Percentiles rank a stretch among this genome's conserved stretches.
Evolutionary conservation across 768 basidiomycete species (phyloP).

Genomic region (Infundibulicybe gibba): DNA sequence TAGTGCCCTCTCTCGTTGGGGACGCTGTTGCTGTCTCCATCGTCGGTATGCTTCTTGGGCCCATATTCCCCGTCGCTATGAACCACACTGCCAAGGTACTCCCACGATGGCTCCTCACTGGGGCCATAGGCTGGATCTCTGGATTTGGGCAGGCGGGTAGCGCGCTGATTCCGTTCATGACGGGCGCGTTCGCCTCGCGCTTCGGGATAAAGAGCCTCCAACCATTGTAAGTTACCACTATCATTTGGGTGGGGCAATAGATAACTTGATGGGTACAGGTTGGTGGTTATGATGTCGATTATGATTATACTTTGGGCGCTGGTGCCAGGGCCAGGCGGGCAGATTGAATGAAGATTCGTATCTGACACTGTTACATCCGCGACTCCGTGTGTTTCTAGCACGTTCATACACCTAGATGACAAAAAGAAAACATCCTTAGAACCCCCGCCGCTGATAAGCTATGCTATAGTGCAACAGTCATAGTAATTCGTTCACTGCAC

Average conservation of each 20-base stretch:
- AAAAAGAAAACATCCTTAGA: no score
- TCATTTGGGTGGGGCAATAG: neutral
- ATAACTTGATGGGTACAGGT: constrained; percentile 21
- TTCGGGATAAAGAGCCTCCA: constrained; percentile 60
- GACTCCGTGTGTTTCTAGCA: no score
- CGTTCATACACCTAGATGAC: no score
- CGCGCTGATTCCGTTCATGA: constrained; percentile 70
- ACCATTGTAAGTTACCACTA: constrained; percentile 46
- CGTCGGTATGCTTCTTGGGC: constrained; percentile 68
- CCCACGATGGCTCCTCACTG: constrained; percentile 65
- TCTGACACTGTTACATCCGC: no score
- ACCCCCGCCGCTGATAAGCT: no score
- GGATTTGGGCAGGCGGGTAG: constrained; percentile 70
- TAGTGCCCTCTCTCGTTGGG: constrained; percentile 61
- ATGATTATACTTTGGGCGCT: constrained; percentile 56
- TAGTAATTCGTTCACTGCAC: no score
- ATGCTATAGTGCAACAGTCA: no score
- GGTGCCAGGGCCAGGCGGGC: constrained; percentile 29
- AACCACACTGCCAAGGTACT: constrained; percentile 66
- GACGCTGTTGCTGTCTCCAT: constrained; percentile 62
- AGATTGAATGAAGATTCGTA: no score
- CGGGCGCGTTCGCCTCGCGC: constrained; percentile 61
- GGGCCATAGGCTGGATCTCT: constrained; percentile 66
- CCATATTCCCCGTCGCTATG: constrained; percentile 73
- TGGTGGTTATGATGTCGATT: constrained; percentile 58